phyloP scores from a whole-genome alignment of 2,329 filamentous ascomycete genomes.

The Claviceps quebecensis region DNA sequence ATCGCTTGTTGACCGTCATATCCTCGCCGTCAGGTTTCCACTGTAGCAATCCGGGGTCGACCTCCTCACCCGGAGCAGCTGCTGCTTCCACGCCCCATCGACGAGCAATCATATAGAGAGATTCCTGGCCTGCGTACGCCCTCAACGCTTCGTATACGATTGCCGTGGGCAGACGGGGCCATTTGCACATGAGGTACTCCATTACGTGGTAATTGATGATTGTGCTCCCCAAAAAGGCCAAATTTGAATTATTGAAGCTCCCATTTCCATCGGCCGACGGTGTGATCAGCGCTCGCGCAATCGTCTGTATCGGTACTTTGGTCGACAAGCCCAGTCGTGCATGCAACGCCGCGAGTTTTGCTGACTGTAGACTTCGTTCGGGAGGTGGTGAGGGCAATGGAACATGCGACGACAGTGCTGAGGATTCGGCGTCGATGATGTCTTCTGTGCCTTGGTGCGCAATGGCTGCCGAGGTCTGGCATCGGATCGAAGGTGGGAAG shows the following conservation, averaged over 20 bases:
- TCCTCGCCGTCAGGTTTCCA: constrained; percentile 43
- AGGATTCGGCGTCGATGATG: constrained; percentile 8
- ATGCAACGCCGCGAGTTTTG: constrained; percentile 86
- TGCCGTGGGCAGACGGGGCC: constrained; percentile 79
- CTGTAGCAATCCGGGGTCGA: constrained; percentile 82
- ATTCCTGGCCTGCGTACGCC: constrained; percentile 64
- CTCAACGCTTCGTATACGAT: constrained; percentile 77
- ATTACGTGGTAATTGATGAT: constrained; percentile 79
- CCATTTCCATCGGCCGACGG: constrained; percentile 66
- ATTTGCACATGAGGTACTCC: constrained; percentile 78
- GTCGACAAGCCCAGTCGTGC: constrained; percentile 71
- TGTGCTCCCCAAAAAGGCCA: constrained; percentile 68
- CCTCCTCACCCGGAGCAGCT: constrained; percentile 76
- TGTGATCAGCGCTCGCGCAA: constrained; percentile 77
- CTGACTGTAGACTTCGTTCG: constrained; percentile 52
- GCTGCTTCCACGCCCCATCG: constrained; percentile 89
- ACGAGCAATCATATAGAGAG: constrained; percentile 57
- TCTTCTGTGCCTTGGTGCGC: constrained; percentile 11
- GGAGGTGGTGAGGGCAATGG: constrained; percentile 58
- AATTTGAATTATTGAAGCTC: constrained; percentile 76
- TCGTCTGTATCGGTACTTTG: constrained; percentile 70
- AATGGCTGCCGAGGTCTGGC: constrained; percentile 21
- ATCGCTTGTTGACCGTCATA: constrained; percentile 30
- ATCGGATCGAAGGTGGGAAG: constrained; percentile 11
- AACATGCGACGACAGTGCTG: constrained; percentile 9